A percentile compares a stretch with the other conserved stretches of the same genome.
These are phyloP conservation scores for Saccharomycopsis sp. DNA, from an alignment of 805 yeast genomes.

Conservation along the genomic window DNA sequence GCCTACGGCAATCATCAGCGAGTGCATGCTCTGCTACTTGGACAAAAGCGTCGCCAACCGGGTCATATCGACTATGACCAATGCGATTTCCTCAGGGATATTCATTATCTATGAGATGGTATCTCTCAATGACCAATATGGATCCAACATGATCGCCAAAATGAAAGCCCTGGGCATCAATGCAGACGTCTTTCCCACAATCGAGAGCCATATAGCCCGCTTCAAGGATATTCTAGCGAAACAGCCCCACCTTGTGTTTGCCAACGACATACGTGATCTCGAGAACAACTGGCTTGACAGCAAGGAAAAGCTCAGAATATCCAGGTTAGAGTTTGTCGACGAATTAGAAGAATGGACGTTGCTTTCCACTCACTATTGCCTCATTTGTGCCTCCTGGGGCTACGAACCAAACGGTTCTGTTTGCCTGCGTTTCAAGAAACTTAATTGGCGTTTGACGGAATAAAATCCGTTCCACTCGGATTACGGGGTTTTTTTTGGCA, in stretches of 20 bases:
- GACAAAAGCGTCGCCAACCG: slow-evolving; percentile 41
- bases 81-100: slow-evolving; percentile 24
- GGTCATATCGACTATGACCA: slow-evolving; percentile 39
- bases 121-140: slow-evolving; percentile 54
- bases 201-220: slow-evolving; percentile 35
- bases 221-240: slow-evolving; percentile 22
- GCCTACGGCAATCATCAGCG: slow-evolving; percentile 63
- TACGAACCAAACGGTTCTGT: neutral
- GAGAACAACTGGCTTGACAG: slow-evolving; percentile 27
- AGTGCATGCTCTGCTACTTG: slow-evolving; percentile 71
- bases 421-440: too few species aligned
- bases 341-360: slow-evolving; percentile 67
- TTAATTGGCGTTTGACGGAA: too few species aligned
- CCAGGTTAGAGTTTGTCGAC: slow-evolving; percentile 57
- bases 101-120: slow-evolving; percentile 65
- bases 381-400: slow-evolving; percentile 25
- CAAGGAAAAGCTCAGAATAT: slow-evolving; percentile 39
- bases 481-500: too few species aligned
- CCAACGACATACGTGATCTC: slow-evolving; percentile 10
- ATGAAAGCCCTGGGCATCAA: slow-evolving; percentile 55
- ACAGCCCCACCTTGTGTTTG: slow-evolving; percentile 22
- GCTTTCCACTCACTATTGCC: slow-evolving; percentile 54
- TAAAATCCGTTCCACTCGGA: too few species aligned
- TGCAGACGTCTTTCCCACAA: slow-evolving; percentile 44
- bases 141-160: slow-evolving; percentile 60